A percentile compares a stretch with the other conserved stretches of the same genome.
Evolutionary conservation across 768 basidiomycete species (phyloP).

Genomic region (Leucocoprinus birnbaumii): DNA sequence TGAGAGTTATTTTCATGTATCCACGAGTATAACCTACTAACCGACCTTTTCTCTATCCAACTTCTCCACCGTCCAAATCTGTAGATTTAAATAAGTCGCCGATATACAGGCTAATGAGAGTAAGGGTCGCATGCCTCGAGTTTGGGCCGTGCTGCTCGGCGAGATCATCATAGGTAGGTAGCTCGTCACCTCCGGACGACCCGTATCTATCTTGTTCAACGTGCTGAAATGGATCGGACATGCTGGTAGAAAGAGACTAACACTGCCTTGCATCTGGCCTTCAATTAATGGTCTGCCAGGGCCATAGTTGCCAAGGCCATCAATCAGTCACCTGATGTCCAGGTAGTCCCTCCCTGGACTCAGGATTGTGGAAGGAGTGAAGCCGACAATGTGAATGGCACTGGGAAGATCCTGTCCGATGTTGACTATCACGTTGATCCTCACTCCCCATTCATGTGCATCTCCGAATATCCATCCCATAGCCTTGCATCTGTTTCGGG

Average conservation of each 20-base stretch:
- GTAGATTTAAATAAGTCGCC: no score
- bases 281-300: slow-evolving; percentile 9
- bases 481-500: no score
- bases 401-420: no score
- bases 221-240: slow-evolving; percentile 21
- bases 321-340: slow-evolving; percentile 17
- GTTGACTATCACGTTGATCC: background rate
- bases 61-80: slow-evolving; percentile 86
- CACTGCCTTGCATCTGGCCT: slow-evolving; percentile 17
- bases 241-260: slow-evolving; percentile 1
- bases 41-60: slow-evolving; percentile 86
- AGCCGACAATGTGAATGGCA: no score
- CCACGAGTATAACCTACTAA: background rate
- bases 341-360: no score
- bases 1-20: slow-evolving; percentile 1
- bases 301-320: background rate
- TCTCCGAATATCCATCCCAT: no score
- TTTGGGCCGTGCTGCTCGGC: slow-evolving; percentile 75
- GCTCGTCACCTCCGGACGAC: slow-evolving; percentile 41
- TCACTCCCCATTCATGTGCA: background rate
- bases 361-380: no score
- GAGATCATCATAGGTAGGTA: slow-evolving; percentile 83
- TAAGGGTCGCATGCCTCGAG: no score
- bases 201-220: slow-evolving; percentile 42
- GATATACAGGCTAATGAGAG: no score